Base-by-base conservation (phyloP, 106 monocot species). In the Ottelia alismoides region DNA sequence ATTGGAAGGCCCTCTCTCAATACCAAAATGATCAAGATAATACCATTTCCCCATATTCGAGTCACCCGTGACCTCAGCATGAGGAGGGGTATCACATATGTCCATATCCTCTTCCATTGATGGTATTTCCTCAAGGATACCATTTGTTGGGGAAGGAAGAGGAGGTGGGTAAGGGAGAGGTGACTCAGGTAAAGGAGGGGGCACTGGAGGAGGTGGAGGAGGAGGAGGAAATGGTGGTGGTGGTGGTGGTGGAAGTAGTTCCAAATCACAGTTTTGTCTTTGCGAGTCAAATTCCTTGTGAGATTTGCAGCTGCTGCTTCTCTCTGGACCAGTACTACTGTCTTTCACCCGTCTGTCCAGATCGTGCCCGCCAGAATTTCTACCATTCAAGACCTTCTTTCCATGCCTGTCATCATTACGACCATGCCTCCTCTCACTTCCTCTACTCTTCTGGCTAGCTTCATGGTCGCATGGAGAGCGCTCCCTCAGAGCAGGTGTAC, bases 31-130 rank as follows among this genome's bases (percentile, higher is more conserved):
- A 52, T 99, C 82, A 43, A 99, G 68, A 70, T 90, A 86, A 75
- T 68, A 83, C 98, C 98, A 99, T 67, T 78, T 90, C 11, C 90
- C 98, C 35, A 59, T 47, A 47, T 60, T 51, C 18, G 55, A 22
- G 22, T 83, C 85, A 63, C 60, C 40, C 7, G 48, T 40, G n/a
- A 31, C 18, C 24, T 32, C 48, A 71, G 31, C 52, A 73, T 90
- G 98, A 0, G 98, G 98, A 49, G 98, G 98, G 24, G 98, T 99
- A 62, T 90, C 83, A 45, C 85, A 99, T 56, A 99, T 99, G 61
- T 99, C 98, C 98, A 99, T 99, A 70, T 99, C 98, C 67, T 99
- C 98, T 60, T 90, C 90, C 98, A 99, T 99, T 26, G 80, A 90
- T 28, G 74, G 49, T 26, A 47, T 47, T 28, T 73, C 66, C 65